phyloP scores from a whole-genome alignment of 495 filamentous ascomycete genomes.

The Jackrogersella minutella region DNA sequence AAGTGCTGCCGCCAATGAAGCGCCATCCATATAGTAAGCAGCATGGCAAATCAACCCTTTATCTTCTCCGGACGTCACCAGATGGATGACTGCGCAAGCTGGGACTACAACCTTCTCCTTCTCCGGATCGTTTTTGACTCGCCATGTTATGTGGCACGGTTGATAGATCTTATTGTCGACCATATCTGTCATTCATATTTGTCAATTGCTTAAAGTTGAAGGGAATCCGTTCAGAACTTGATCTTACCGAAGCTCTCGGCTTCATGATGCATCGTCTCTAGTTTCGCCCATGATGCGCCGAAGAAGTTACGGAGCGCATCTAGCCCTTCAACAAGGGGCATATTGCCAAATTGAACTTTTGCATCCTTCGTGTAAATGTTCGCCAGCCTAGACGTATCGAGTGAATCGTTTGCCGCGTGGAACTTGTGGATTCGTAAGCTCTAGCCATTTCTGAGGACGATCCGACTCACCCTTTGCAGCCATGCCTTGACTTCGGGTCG shows the following conservation, averaged over 20 bases:
- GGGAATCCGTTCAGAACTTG: background rate
- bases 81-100: slow-evolving; percentile 30
- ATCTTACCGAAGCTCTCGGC: slow-evolving; percentile 32
- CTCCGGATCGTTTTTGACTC: slow-evolving; percentile 39
- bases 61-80: slow-evolving; percentile 24
- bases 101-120: slow-evolving; percentile 37
- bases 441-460: background rate
- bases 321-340: slow-evolving; percentile 22
- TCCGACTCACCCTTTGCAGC: slow-evolving; percentile 25
- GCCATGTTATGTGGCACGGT: slow-evolving; percentile 38
- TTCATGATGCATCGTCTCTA: slow-evolving; percentile 41
- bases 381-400: slow-evolving; percentile 18
- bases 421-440: slow-evolving; percentile 20
- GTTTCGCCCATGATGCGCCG: slow-evolving; percentile 12
- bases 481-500: slow-evolving; percentile 25
- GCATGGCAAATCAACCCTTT: slow-evolving; percentile 10
- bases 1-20: slow-evolving; percentile 25
- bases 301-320: slow-evolving; percentile 32
- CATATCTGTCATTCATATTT: slow-evolving; percentile 17
- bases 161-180: slow-evolving; percentile 39
- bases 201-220: background rate
- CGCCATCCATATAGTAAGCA: slow-evolving; percentile 30
- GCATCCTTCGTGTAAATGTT: slow-evolving; percentile 27
- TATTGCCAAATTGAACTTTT: slow-evolving; percentile 33
- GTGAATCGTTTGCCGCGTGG: slow-evolving; percentile 24